Conservation (phyloP, 176 grass and related monocot genomes). For the Oryza meridionalis region DNA sequence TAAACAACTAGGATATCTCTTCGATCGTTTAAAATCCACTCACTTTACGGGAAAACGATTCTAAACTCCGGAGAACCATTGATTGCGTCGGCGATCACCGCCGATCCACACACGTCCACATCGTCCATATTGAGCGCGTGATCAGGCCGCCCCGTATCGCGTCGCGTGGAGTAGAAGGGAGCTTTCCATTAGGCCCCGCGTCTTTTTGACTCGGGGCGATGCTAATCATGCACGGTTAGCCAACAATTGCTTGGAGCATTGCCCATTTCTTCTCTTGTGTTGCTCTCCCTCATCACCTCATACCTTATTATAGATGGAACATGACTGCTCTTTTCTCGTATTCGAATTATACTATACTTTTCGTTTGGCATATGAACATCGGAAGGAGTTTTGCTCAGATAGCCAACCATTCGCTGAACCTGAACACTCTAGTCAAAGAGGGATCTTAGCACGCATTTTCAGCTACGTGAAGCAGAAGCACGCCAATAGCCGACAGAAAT, state of each 20-base stretch:
- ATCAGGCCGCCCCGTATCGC: slow-evolving; percentile 30
- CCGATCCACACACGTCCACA: slow-evolving; percentile 23
- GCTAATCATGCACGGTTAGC: background rate
- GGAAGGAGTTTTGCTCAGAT: background rate
- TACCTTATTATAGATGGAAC: background rate
- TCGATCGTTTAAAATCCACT: too few relatives aligned
- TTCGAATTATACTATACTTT: background rate
- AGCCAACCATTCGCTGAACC: background rate
- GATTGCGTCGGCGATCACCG: slow-evolving; percentile 42
- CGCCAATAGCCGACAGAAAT: background rate
- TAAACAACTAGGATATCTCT: too few relatives aligned
- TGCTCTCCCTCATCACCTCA: background rate
- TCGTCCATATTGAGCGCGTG: slow-evolving; percentile 33
- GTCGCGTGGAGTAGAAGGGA: slow-evolving; percentile 67
- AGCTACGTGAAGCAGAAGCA: background rate
- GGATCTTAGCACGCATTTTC: background rate
- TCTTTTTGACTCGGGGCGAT: slow-evolving; percentile 53
- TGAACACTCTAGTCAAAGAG: slow-evolving; percentile 23
- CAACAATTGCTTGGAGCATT: background rate
- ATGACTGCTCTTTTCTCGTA: background rate
- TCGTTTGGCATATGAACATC: background rate
- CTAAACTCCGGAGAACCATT: background rate
- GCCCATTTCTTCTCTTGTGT: background rate
- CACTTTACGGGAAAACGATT: too few relatives aligned
- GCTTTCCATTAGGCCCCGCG: slow-evolving; percentile 35